Evolutionary conservation across 768 basidiomycete species (phyloP).

Genomic region (Russula dissimulans): DNA sequence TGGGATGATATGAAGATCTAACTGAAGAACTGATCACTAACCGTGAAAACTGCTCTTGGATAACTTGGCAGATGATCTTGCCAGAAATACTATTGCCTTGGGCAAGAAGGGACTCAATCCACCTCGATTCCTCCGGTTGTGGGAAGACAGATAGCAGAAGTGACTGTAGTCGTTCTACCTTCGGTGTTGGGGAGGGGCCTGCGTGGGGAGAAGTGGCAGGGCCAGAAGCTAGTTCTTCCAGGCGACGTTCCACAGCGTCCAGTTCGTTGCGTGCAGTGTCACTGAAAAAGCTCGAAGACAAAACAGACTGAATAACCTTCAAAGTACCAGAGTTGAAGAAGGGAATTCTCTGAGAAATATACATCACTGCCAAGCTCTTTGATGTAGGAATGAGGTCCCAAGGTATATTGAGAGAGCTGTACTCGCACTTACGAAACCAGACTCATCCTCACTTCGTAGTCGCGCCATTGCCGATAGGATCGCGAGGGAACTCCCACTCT

Average conservation of each 20-base stretch:
- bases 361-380: constrained; percentile 23
- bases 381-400: not conserved
- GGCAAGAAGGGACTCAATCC: not conserved
- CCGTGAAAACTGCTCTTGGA: constrained; percentile 1
- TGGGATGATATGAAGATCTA: not conserved
- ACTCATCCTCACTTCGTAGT: constrained; percentile 3
- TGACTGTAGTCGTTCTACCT: not conserved
- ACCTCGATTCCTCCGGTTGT: constrained; percentile 1
- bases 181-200: not conserved
- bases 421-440: constrained; percentile 12
- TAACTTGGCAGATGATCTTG: not conserved
- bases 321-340: constrained; percentile 24
- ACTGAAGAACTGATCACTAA: not conserved
- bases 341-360: constrained; percentile 27
- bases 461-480: constrained; percentile 9
- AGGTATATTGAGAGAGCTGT: not conserved
- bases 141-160: constrained; percentile 6
- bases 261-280: constrained; percentile 7
- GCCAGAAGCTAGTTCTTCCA: constrained; percentile 7
- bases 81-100: not conserved
- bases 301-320: constrained; percentile 18
- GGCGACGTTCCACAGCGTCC: constrained; percentile 1
- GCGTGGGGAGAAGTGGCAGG: not conserved
- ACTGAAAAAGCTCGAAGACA: not conserved
- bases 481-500: constrained; percentile 8